Percentiles rank a stretch among this genome's conserved stretches.
Evolutionary conservation across 495 filamentous ascomycete species (phyloP).

Genomic region (Lentithecium fluviatile): DNA sequence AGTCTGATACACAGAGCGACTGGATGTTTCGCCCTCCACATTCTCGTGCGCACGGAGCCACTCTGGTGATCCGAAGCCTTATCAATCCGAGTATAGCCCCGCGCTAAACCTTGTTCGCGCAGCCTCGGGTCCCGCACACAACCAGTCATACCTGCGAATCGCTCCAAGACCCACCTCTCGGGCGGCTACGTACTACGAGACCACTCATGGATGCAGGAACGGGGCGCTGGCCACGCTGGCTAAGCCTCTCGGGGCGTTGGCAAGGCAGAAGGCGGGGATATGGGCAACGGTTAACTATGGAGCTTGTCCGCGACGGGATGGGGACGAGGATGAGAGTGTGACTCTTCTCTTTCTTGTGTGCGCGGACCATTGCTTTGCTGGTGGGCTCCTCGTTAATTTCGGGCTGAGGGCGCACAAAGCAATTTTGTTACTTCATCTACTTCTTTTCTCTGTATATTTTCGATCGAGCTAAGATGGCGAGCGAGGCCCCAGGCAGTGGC

Average conservation of each 20-base stretch:
- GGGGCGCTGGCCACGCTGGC: conserved; percentile 3
- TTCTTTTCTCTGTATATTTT: conserved; percentile 6
- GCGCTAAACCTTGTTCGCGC: conserved; percentile 11
- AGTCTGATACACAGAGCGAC: too few relatives aligned
- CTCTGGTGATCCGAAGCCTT: neutral
- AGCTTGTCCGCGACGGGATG: conserved; percentile 2
- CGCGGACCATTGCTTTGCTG: neutral
- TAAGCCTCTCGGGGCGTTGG: conserved; percentile 6
- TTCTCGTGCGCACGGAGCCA: conserved; percentile 4
- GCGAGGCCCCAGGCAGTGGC: neutral
- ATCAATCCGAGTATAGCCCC: neutral
- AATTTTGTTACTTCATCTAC: too few relatives aligned
- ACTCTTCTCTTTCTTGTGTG: conserved; percentile 11
- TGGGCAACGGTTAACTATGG: conserved; percentile 28
- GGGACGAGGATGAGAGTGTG: conserved; percentile 8
- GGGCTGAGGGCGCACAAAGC: neutral
- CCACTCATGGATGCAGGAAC: conserved; percentile 35
- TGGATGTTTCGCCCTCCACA: too few relatives aligned
- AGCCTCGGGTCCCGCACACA: neutral
- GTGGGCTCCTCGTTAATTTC: neutral
- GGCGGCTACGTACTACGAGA: conserved; percentile 27
- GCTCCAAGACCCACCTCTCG: conserved; percentile 15
- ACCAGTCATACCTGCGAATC: conserved; percentile 20
- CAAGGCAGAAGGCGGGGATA: neutral
- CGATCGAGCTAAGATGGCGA: conserved; percentile 6